Conservation (phyloP, 1,139 yeast genomes). For the Hansenula lynferdii region DNA sequence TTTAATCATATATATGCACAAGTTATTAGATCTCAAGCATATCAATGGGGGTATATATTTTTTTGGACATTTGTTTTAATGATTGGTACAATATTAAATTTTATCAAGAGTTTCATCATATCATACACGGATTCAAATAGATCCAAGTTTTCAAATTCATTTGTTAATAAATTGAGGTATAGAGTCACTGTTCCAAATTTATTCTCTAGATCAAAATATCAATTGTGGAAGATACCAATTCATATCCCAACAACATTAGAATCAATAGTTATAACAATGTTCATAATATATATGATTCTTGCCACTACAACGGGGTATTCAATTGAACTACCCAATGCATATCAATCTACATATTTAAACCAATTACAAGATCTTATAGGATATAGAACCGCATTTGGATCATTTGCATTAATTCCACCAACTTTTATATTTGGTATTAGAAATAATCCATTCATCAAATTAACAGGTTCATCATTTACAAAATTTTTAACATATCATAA, state of each 20-base stretch:
- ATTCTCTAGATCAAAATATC: constrained; percentile 20
- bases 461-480: constrained; percentile 44
- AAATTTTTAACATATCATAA: constrained; percentile 46
- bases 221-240: constrained; percentile 26
- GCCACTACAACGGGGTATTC: constrained; percentile 35
- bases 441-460: constrained; percentile 49
- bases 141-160: constrained; percentile 9
- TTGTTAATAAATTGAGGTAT: constrained; percentile 14
- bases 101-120: constrained; percentile 16
- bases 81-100: constrained; percentile 25
- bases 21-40: constrained; percentile 31
- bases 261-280: constrained; percentile 33
- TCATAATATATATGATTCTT: constrained; percentile 31
- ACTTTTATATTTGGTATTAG: constrained; percentile 53
- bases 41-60: constrained; percentile 36
- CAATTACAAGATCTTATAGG: constrained; percentile 39
- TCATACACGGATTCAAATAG: constrained; percentile 11
- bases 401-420: constrained; percentile 47
- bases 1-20: constrained; percentile 28
- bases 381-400: constrained; percentile 49
- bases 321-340: constrained; percentile 34
- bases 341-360: constrained; percentile 33
- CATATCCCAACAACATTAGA: constrained; percentile 48
- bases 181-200: constrained; percentile 34
- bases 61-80: constrained; percentile 33